Conservation (phyloP, 345 rosid genomes). For the Pugionium dolabratum region DNA sequence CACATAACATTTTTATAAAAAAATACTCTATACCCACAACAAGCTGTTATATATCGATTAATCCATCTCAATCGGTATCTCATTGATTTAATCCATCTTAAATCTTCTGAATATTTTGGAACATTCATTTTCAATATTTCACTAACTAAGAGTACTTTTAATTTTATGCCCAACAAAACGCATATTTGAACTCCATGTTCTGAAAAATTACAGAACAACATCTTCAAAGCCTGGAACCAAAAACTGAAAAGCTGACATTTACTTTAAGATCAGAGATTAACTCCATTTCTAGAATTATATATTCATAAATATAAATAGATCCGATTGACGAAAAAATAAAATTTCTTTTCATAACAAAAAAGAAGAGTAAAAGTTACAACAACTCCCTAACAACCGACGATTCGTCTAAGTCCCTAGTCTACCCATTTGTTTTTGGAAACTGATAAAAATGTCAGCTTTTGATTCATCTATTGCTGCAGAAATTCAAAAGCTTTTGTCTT, state of each 20-base stretch:
- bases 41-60: no score
- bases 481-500: constrained; percentile 73
- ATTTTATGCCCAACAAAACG: no score
- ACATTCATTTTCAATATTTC: no score
- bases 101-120: no score
- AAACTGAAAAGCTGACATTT: constrained; percentile 40
- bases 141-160: no score
- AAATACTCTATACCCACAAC: no score
- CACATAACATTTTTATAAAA: no score
- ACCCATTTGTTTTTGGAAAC: not conserved
- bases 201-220: not conserved
- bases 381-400: constrained; percentile 37
- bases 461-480: constrained; percentile 67
- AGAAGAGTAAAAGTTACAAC: constrained; percentile 23
- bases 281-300: constrained; percentile 39
- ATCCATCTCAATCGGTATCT: no score
- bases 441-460: constrained; percentile 26
- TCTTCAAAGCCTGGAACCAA: constrained; percentile 29
- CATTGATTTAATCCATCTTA: no score
- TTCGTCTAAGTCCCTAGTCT: constrained; percentile 30
- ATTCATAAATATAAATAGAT: constrained; percentile 18
- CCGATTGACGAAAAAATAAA: not conserved
- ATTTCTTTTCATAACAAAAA: constrained; percentile 4
- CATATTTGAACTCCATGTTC: not conserved
- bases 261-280: constrained; percentile 39